These are phyloP conservation scores for Elongisporangium undulatum DNA, from an alignment of 352 stramenopile genomes.

Conservation along the genomic window DNA sequence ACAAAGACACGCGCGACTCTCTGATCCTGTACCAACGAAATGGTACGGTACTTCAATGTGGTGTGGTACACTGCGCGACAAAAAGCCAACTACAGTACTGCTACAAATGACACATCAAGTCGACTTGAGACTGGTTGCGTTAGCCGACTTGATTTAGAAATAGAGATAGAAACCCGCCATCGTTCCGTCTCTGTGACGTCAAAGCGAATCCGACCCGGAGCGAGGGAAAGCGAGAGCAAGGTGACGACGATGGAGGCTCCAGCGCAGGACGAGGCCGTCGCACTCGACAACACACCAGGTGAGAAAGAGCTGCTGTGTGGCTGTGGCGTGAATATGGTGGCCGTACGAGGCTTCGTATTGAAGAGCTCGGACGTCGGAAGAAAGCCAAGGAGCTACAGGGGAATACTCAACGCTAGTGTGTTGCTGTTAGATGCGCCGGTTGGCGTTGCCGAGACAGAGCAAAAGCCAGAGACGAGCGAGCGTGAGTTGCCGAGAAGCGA, in stretches of 20 bases:
- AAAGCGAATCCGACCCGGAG: neutral
- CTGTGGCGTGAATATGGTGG: neutral
- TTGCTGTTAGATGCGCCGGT: neutral
- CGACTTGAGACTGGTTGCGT: no score
- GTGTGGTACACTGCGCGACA: neutral
- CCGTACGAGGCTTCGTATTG: neutral
- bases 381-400: neutral
- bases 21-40: neutral
- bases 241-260: neutral
- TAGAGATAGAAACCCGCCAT: neutral
- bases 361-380: neutral
- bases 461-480: neutral
- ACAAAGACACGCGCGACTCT: neutral
- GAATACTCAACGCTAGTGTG: neutral
- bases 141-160: neutral
- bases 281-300: neutral
- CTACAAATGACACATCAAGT: neutral
- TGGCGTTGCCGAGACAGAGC: neutral
- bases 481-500: neutral
- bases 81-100: neutral
- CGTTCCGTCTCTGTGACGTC: neutral
- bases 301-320: neutral
- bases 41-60: neutral
- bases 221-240: neutral
- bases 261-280: neutral